Conservation (phyloP, 108 stramenopile species). For the Skeletonema grethae region DNA sequence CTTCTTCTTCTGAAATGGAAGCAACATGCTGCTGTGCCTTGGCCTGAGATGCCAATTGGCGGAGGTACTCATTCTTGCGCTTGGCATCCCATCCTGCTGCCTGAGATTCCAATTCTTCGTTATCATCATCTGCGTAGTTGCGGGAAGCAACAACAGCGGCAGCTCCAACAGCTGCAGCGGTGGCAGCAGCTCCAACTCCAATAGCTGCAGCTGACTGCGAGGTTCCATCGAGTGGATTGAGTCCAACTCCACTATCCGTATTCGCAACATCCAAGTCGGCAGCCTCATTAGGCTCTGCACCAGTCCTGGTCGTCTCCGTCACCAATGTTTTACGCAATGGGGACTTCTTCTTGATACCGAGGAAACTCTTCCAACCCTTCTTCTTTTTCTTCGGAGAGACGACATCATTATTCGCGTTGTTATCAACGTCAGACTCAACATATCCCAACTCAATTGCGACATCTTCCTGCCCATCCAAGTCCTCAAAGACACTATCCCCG, state of each 20-base stretch:
- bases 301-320: conserved; percentile 3
- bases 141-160: background rate
- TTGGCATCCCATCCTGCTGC: conserved; percentile 33
- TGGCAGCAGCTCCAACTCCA: background rate
- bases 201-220: background rate
- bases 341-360: conserved; percentile 8
- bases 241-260: background rate
- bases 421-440: conserved; percentile 40
- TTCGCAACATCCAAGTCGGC: conserved; percentile 3
- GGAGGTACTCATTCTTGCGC: conserved; percentile 54
- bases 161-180: background rate
- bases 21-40: conserved; percentile 51
- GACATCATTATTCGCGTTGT: background rate
- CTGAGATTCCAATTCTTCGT: conserved; percentile 42
- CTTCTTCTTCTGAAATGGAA: background rate
- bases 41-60: conserved; percentile 56
- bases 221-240: background rate
- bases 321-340: background rate
- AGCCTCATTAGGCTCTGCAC: background rate
- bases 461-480: conserved; percentile 50
- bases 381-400: background rate
- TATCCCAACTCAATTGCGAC: conserved; percentile 77
- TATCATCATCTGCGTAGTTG: conserved; percentile 9
- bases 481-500: conserved; percentile 19
- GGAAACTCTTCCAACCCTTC: conserved; percentile 19